Evolutionary conservation across 2,329 filamentous ascomycete species (phyloP), one percentile per base, ranked within the genome.

Genomic region (Aphanocladium album): DNA sequence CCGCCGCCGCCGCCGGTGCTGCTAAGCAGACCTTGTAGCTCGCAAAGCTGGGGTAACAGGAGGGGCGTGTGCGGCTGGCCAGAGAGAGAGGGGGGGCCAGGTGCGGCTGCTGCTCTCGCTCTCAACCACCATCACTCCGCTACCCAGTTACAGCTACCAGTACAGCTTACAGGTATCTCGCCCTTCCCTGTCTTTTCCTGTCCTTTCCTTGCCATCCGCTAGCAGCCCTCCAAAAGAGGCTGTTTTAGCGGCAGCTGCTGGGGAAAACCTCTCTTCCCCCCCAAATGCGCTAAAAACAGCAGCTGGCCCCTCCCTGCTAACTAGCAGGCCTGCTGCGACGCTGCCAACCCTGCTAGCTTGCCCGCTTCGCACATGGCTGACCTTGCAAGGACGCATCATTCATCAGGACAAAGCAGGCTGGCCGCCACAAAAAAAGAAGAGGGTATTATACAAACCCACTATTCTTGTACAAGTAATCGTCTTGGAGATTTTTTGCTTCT

Each of bases 21-120:
- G n/a, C n/a, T n/a, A n/a, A n/a, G n/a, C n/a, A n/a, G 39, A 43
- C 39, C 39, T 43, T 43, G 39, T 43, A 43, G 39, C 19, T 23
- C 49, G 14, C 57, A 60, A 60, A 60, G 57, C 57, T 60, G 57
- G 57, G 57, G 57, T 54, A 60, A 16, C 35, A 17, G 39, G 25
- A 25, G 50, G 52, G 55, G 52, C 23, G 41, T 57, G 50, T 59
- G 54, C 27, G 60, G 49, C 30, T 45, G 46, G 47, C n/a, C n/a
- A n/a, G n/a, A n/a, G n/a, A n/a, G 21, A 39, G 30, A 23, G 14
- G 50, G 14, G 60, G 41, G 46, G 39, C 37, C 43, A 56, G 37
- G 53, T 33, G 45, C 33, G 25, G 46, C 23, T 39, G 46, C 23
- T n/a, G 4, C 19, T 14, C 11, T 23, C 2, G 43, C 45, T 47